These are phyloP conservation scores for Ogataea hybrid DNA, from an alignment of 1,139 yeast species.

Conservation along the genomic window DNA sequence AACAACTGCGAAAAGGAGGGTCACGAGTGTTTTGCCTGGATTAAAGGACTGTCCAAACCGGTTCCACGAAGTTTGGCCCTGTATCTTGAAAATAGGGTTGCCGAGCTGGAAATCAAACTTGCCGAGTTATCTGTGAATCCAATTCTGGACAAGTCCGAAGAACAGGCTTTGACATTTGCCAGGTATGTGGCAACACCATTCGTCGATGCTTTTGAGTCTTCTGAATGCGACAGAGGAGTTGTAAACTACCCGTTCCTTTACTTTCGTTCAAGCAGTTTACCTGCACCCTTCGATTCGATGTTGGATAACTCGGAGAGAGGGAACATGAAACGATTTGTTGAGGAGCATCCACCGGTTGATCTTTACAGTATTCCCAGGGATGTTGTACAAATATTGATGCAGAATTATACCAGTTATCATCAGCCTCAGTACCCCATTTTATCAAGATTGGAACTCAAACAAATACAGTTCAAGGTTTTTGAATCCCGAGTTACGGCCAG, in stretches of 20 bases:
- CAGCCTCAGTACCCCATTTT: conserved; percentile 24
- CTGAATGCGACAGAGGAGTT: conserved; percentile 3
- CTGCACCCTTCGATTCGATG: conserved; percentile 23
- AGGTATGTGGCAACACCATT: conserved; percentile 19
- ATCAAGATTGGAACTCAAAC: conserved; percentile 14
- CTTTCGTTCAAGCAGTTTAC: conserved; percentile 21
- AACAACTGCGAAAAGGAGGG: conserved; percentile 14
- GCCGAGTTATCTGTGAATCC: conserved; percentile 12
- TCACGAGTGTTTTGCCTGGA: conserved; percentile 20
- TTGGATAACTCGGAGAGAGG: conserved; percentile 14
- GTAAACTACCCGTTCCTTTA: conserved; percentile 10
- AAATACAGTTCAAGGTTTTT: conserved; percentile 10
- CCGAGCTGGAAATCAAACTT: conserved; percentile 21
- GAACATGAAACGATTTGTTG: conserved; percentile 17
- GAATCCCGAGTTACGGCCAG: conserved; percentile 7
- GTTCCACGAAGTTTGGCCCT: conserved; percentile 20
- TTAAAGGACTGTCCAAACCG: conserved; percentile 20
- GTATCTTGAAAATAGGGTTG: conserved; percentile 20
- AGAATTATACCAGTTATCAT: conserved; percentile 20
- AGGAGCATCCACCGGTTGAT: conserved; percentile 22
- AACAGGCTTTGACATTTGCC: conserved; percentile 14
- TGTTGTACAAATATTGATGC: conserved; percentile 17
- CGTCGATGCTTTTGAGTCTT: conserved; percentile 11
- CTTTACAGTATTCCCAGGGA: conserved; percentile 19
- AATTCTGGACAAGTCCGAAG: conserved; percentile 16